Evolutionary conservation across 2,329 filamentous ascomycete species (phyloP).

Genomic region (Neofusicoccum ribis): DNA sequence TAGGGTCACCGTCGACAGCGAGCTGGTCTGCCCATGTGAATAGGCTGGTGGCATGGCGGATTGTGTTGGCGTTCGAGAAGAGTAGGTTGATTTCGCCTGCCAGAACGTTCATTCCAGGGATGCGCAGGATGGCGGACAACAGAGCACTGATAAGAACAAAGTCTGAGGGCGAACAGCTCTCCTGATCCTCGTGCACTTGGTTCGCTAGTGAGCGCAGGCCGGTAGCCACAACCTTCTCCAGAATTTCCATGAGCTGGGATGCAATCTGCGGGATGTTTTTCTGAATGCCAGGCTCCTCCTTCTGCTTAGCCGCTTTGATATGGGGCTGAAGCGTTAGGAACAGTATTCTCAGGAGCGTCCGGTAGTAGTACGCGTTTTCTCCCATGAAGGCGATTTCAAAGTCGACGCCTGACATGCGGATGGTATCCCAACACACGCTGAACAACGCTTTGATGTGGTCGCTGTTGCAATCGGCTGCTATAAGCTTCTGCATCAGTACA

Average conservation of each 20-base stretch:
- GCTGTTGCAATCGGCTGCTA: constrained; percentile 55
- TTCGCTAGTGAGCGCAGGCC: constrained; percentile 81
- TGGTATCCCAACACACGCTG: constrained; percentile 60
- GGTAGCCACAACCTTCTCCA: constrained; percentile 75
- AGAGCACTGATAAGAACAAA: constrained; percentile 85
- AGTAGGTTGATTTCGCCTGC: constrained; percentile 46
- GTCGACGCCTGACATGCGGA: constrained; percentile 54
- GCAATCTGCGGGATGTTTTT: constrained; percentile 28
- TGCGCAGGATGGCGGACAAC: constrained; percentile 76
- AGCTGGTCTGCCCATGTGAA: constrained; percentile 94
- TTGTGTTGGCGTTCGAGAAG: constrained; percentile 64
- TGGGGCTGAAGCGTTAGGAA: constrained; percentile 78
- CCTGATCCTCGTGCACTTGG: constrained; percentile 74
- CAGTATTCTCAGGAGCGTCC: constrained; percentile 78
- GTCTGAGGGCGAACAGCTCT: constrained; percentile 70
- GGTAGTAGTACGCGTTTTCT: constrained; percentile 70
- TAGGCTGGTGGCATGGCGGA: constrained; percentile 79
- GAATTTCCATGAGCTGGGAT: constrained; percentile 67
- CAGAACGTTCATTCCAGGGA: constrained; percentile 73
- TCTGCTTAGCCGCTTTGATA: constrained; percentile 25
- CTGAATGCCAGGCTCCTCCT: constrained; percentile 22
- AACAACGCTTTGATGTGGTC: constrained; percentile 57
- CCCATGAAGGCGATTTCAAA: constrained; percentile 61
- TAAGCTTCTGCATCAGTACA: constrained; percentile 76
- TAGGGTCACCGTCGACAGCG: constrained; percentile 73